phyloP scores from a whole-genome alignment of 1,284 basidiomycete genomes.

The Prillingera fragicola region DNA sequence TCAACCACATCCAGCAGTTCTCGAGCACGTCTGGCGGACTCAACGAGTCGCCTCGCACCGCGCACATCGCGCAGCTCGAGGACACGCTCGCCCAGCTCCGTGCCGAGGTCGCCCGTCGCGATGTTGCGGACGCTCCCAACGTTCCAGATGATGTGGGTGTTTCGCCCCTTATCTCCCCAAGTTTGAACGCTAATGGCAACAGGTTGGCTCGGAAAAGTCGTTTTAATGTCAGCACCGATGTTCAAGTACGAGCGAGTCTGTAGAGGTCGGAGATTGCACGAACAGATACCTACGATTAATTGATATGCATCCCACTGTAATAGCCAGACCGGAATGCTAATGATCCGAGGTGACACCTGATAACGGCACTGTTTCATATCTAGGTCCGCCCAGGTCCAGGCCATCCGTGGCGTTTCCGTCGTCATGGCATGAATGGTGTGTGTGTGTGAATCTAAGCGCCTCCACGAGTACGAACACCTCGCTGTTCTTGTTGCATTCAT shows the following conservation, averaged over 20 bases:
- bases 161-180: neutral
- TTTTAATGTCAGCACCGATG: neutral
- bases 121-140: conserved; percentile 2
- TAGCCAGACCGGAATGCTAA: too few relatives aligned
- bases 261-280: too few relatives aligned
- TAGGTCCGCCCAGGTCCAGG: too few relatives aligned
- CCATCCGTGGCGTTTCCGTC: too few relatives aligned
- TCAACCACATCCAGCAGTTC: conserved; percentile 3
- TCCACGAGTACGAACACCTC: too few relatives aligned
- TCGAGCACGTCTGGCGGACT: neutral
- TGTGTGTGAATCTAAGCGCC: too few relatives aligned
- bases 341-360: too few relatives aligned
- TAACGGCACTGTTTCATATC: too few relatives aligned
- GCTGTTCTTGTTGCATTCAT: too few relatives aligned
- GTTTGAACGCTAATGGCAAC: neutral
- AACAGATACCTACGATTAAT: too few relatives aligned
- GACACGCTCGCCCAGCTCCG: conserved; percentile 8
- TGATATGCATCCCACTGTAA: too few relatives aligned
- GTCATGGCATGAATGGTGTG: too few relatives aligned
- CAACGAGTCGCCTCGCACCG: conserved; percentile 4
- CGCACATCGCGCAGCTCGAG: conserved; percentile 12
- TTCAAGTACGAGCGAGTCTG: conserved; percentile 7
- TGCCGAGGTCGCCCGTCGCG: conserved; percentile 8
- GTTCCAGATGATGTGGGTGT: conserved; percentile 10
- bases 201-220: neutral